Evolutionary conservation across 1,284 basidiomycete species (phyloP), one percentile per base, ranked within the genome.

Genomic region (Apiotrichum laibachii): DNA sequence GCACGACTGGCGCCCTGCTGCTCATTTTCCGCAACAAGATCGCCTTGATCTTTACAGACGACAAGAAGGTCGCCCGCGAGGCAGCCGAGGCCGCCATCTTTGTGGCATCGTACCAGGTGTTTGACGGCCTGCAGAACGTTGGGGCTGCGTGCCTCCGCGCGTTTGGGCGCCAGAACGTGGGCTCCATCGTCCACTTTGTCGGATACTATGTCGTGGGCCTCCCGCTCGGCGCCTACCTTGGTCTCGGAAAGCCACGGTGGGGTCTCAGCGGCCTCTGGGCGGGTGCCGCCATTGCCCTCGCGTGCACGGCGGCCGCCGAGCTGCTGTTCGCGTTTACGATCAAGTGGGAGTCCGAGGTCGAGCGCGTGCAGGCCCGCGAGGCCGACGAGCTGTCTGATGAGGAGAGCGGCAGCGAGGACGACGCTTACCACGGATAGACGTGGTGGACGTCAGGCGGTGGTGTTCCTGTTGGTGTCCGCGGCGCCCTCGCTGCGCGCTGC

Each of bases 241-340:
- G 65, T 7, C 63, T 70, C 42, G 61, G 58, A 2, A 26, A 47
- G 16, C 57, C 57, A 5, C 37, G 44, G 9, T 66, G 63, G 63
- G 68, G 70, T 5, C 61, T 72, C 10, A 37, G 48, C 6, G 70
- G 70, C 9, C 61, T 72, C 2, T 72, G 70, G 70, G 59, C 65
- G 3, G 70, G 65, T 10, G 67, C 66, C 42, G 66, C 63, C 18
- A 48, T 60, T 6, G 63, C 68, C 19, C 65, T 69, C 7, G 53
- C 50, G 13, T 54, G 60, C 31, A 66, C 65, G 11, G 37, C 60
- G 16, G 44, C 58, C 0, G 53, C 60, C 2, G 68, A 68, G 61
- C 57, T 69, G 15, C 44, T 56, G 7, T 46, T 69, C 18, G 64
- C 62, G 16, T 51, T 60, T 22, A 52, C 50, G n/a, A 62, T 68